Conservation (phyloP, 2,329 filamentous ascomycete species). For the Fusarium pseudocircinatum region DNA sequence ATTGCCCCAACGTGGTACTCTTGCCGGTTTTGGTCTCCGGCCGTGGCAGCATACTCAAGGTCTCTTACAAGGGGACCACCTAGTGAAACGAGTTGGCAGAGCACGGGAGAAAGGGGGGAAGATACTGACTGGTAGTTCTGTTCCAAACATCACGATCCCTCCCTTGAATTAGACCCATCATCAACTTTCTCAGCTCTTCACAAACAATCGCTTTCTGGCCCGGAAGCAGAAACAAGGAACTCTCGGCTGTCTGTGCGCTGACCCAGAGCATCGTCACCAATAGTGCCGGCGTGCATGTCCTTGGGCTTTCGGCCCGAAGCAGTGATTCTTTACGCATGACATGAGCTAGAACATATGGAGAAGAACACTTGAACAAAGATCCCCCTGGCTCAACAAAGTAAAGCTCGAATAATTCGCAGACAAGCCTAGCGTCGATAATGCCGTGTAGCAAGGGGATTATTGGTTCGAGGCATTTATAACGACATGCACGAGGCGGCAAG, state of each 20-base stretch:
- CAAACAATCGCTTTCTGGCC: background rate
- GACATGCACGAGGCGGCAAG: background rate
- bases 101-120: fast-evolving
- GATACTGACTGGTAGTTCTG: background rate
- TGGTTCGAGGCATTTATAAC: background rate
- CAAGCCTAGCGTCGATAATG: background rate
- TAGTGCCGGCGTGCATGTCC: background rate
- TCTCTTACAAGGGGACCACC: background rate
- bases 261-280: background rate
- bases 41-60: background rate
- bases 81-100: background rate
- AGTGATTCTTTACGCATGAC: background rate
- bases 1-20: background rate
- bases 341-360: background rate
- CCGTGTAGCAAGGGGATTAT: background rate
- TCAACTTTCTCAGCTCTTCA: background rate
- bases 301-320: background rate
- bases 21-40: background rate
- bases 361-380: background rate
- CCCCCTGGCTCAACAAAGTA: background rate
- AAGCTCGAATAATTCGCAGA: background rate
- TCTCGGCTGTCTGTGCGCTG: background rate
- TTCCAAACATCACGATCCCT: background rate
- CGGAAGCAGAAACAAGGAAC: background rate
- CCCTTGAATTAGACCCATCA: background rate